Base-by-base conservation (phyloP, 164 flowering plant genomes). In the Vitis cinerea region DNA sequence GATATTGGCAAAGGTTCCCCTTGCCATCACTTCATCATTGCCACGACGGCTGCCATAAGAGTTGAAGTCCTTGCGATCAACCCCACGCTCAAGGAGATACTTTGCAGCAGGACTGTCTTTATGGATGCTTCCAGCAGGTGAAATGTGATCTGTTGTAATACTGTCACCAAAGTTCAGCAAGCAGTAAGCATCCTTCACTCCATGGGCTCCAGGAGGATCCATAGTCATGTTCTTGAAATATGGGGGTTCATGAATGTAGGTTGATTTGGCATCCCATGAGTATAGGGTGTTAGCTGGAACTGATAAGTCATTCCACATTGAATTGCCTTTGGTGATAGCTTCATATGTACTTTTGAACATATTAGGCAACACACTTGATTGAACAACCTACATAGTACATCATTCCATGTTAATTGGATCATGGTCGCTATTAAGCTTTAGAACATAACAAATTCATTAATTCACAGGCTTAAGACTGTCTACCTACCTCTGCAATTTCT, bases 11-110 rank as follows among this genome's bases (percentile, higher is more conserved):
- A 90, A 88, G 64, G 93, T 90, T 61, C 97, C 97, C 53, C 97
- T 74, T 15, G 91, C 97, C 97, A 90, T 90, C 12, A 87, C 74
- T 79, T 90, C 93, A 80, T 90, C 97, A 83, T 90, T 90, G 27
- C 97, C 93, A 71, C 97, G 88, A 1, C 93, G 92, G 73, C 93
- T 88, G 16, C 97, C 97, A 74, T 88, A 90, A 48, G 96, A 88
- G 47, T 90, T 90, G 88, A 90, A 88, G 76, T 88, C 93, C 72
- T 74, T 90, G 30, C 85, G 80, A 15, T 86, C 85, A 37, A 90
- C 93, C 19, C 92, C 93, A 69, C 84, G 89, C 67, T 90, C 97
- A 48, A 87, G 75, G 15, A 90, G 92, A 64, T 51, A 90, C 66
- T 84, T 88, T 7, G 92, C 97, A 57, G 92, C 90, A 64, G 97